These are phyloP conservation scores for Aspergillus hiratsukae DNA, from an alignment of 2,329 filamentous ascomycete species.

Conservation along the genomic window DNA sequence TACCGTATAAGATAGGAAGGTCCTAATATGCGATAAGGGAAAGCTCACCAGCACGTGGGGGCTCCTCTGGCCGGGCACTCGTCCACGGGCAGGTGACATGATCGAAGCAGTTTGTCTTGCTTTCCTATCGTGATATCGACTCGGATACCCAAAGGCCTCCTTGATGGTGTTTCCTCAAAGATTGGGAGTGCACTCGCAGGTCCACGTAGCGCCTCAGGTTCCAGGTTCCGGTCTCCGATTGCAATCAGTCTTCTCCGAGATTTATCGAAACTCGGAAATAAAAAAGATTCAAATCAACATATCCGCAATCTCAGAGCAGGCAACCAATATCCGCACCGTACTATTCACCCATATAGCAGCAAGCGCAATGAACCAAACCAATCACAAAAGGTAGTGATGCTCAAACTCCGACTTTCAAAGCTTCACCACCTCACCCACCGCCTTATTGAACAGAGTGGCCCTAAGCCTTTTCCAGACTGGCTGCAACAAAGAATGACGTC, in stretches of 20 bases:
- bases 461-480: neutral
- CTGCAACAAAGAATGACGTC: slow-evolving; percentile 9
- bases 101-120: neutral
- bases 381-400: neutral
- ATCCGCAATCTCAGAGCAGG: neutral
- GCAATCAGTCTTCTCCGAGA: neutral
- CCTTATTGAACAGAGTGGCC: slow-evolving; percentile 1
- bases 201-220: neutral
- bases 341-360: neutral
- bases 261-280: neutral
- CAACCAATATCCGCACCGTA: neutral
- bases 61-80: slow-evolving; percentile 37
- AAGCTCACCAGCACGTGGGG: slow-evolving; percentile 41
- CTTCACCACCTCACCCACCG: slow-evolving; percentile 4
- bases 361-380: neutral
- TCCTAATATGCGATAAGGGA: neutral
- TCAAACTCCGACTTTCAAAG: neutral
- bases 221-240: neutral
- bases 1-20: slow-evolving; percentile 2
- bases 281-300: neutral
- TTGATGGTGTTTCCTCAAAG: neutral
- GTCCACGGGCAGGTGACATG: slow-evolving; percentile 28
- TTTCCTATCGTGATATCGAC: neutral
- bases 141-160: neutral
- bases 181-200: neutral